These are phyloP conservation scores for Cymbopogon citratus DNA, from an alignment of 176 grass and related monocot species.

Conservation along the genomic window DNA sequence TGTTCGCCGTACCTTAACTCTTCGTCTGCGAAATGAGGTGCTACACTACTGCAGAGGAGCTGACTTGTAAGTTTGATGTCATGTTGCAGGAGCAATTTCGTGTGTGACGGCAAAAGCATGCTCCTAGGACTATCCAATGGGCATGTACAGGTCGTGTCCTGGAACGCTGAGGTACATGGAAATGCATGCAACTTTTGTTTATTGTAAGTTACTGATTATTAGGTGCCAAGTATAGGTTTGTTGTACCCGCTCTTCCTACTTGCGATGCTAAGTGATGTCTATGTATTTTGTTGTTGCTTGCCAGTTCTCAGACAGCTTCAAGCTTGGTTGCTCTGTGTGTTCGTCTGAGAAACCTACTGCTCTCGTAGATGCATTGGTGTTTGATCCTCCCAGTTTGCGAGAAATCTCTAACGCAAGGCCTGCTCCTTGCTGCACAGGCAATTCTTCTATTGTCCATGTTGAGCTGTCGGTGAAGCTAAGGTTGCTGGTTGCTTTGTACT, in stretches of 20 bases:
- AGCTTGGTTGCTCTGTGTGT: constrained; percentile 54
- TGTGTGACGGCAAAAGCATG: constrained; percentile 82
- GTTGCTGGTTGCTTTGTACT: constrained; percentile 71
- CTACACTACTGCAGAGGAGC: not conserved
- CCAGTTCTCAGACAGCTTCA: constrained; percentile 78
- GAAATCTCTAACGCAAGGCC: constrained; percentile 32
- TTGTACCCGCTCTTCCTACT: constrained; percentile 5
- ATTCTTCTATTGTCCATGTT: constrained; percentile 61
- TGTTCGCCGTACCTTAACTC: constrained; percentile 7
- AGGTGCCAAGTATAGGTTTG: constrained; percentile 4
- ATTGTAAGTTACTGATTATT: constrained; percentile 31
- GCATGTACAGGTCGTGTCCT: constrained; percentile 75
- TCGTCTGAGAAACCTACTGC: constrained; percentile 46
- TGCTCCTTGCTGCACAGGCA: constrained; percentile 57
- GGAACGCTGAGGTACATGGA: constrained; percentile 92
- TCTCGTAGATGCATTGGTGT: constrained; percentile 38
- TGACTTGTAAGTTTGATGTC: constrained; percentile 7
- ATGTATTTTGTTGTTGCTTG: constrained; percentile 30
- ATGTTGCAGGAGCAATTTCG: constrained; percentile 81
- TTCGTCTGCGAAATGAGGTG: not conserved
- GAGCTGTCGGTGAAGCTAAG: constrained; percentile 78
- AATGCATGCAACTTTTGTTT: constrained; percentile 49
- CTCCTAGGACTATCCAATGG: constrained; percentile 86
- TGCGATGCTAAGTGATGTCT: constrained; percentile 17
- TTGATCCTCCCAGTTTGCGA: constrained; percentile 42